Evolutionary conservation across 352 stramenopile genomes (phyloP), one percentile per base, ranked within the genome.

Genomic region (Globisporangium camurandrum): DNA sequence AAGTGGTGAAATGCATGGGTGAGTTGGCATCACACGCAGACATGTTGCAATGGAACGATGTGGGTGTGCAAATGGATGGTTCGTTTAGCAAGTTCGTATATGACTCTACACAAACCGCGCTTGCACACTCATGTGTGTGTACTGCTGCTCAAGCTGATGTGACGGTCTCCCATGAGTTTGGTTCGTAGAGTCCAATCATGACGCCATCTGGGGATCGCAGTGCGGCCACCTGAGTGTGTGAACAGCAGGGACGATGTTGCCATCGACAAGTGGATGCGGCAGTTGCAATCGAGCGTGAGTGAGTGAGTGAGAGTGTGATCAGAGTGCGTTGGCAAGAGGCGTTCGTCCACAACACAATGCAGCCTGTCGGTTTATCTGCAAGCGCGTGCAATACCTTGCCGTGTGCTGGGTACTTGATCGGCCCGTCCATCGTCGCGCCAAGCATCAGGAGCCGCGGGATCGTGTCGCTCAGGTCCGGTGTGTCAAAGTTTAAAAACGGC

Each of bases 141-240:
- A n/a, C n/a, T n/a, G n/a, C n/a, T n/a, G 30, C 40, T 31, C 22
- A 59, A 46, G 46, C 73, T 7, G 82, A 89, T 45, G 82, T 93
- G 40, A 88, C 82, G 44, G 84, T 88, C 5, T 89, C 79, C 79
- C 78, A 89, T 42, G 79, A 83, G 55, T 95, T 95, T 23, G 86
- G 80, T 54, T 96, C 84, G 58, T 96, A 96, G 23, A 96, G 69
- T 4, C 87, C 87, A 49, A 96, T 95, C 87, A 96, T 96, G 46
- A 95, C 81, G 38, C 87, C 87, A 57, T 96, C 87, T 0, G 87
- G 87, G 22, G 81, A 95, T 20, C 87, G 87, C 33, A 96, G 41
- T 16, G 84, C 79, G 12, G 86, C 87, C 34, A 96, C 78, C 77
- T 93, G 53, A 24, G 39, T 26, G 16, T 27, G 23, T 28, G 7